These are phyloP conservation scores for Scleromitrula shiraiana DNA, from an alignment of 2,329 filamentous ascomycete genomes.

Conservation along the genomic window DNA sequence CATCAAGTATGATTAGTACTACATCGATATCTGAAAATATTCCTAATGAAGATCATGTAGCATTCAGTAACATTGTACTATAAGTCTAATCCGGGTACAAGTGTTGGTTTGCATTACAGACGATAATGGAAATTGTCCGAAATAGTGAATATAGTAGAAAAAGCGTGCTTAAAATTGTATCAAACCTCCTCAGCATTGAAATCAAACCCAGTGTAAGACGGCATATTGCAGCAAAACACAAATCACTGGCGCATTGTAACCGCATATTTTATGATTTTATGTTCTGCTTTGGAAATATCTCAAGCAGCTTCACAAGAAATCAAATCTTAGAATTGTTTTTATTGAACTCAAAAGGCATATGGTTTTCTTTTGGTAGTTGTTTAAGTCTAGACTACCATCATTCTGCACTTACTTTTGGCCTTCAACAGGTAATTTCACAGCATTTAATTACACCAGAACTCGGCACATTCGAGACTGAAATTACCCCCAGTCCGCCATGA, in stretches of 20 bases:
- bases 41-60: too few relatives aligned
- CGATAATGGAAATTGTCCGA: too few relatives aligned
- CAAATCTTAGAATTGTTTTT: background rate
- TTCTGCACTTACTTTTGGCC: background rate
- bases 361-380: background rate
- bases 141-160: too few relatives aligned
- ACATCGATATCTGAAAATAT: too few relatives aligned
- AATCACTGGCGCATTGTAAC: too few relatives aligned
- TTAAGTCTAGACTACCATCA: background rate
- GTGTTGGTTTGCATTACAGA: too few relatives aligned
- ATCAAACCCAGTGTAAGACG: background rate
- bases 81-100: too few relatives aligned
- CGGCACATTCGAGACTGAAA: background rate
- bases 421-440: background rate
- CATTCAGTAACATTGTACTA: too few relatives aligned
- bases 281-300: background rate
- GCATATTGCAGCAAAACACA: background rate
- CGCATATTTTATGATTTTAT: background rate
- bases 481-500: background rate
- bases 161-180: too few relatives aligned
- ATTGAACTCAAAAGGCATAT: background rate
- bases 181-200: too few relatives aligned
- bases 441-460: background rate
- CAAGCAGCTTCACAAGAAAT: background rate
- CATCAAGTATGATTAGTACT: too few relatives aligned